A percentile compares a stretch with the other conserved stretches of the same genome.
Conservation (phyloP, 495 filamentous ascomycete species). For the Aspergillus wentii region DNA sequence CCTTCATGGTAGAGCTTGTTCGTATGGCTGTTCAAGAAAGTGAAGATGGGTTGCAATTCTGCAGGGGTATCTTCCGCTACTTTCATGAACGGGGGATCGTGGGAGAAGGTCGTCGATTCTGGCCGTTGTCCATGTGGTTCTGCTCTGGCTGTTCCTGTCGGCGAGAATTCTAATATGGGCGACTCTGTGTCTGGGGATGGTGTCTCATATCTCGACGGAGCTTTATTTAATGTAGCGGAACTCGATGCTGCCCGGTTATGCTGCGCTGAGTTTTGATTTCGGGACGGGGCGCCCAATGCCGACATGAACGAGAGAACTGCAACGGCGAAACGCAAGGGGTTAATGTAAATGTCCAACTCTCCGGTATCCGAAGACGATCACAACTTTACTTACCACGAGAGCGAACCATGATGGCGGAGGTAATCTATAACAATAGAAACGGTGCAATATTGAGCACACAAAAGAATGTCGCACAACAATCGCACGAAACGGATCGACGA, state of each 20-base stretch:
- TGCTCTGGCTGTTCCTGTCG: constrained; percentile 15
- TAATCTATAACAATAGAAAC: constrained; percentile 5
- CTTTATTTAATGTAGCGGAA: constrained; percentile 15
- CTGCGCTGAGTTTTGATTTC: constrained; percentile 20
- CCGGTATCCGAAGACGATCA: no score
- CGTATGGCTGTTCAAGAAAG: constrained; percentile 86
- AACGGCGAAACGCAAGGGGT: constrained; percentile 23
- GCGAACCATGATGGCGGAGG: constrained; percentile 31
- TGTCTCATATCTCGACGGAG: constrained; percentile 29
- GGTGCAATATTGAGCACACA: no score
- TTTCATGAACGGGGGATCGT: constrained; percentile 84
- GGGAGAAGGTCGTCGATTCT: constrained; percentile 66
- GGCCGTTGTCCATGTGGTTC: constrained; percentile 48
- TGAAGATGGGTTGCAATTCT: constrained; percentile 91
- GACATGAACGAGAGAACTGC: constrained; percentile 63
- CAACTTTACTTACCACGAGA: constrained; percentile 35
- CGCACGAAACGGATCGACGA: background rate
- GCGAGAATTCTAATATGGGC: constrained; percentile 25
- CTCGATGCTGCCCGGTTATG: constrained; percentile 25
- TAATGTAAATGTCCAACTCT: no score
- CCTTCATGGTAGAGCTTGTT: constrained; percentile 98
- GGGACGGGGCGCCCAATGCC: constrained; percentile 45
- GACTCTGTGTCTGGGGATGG: constrained; percentile 35
- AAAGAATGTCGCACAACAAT: constrained; percentile 7
- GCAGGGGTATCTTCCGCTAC: constrained; percentile 79